Base-by-base conservation (phyloP, 495 filamentous ascomycete genomes). In the Annulohypoxylon bovei region DNA sequence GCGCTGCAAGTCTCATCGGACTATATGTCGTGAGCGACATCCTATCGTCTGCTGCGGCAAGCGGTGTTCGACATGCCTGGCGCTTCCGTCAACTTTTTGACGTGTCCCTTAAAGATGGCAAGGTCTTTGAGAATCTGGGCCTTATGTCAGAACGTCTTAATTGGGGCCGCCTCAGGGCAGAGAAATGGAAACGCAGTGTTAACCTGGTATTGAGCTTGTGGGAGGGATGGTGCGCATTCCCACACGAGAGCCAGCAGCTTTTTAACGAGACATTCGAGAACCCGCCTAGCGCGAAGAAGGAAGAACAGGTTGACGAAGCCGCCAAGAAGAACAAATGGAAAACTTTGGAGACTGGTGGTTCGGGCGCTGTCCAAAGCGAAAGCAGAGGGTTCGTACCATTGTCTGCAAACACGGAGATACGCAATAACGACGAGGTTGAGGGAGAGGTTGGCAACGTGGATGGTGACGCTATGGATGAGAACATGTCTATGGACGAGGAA, bases 181-280 rank as follows among this genome's bases (percentile, higher is more conserved):
- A 97, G 71, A 97, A 97, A 76, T 99, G 93, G 90, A 93, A 93
- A 77, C 85, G 93, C 18, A 93, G 90, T 64, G 88, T 99, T 6
- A 87, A 87, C 1, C 79, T 86, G 8, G 85, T 98, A 14, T 76
- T 99, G 7, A 84, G 86, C 16, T 76, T 94, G 46, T 99, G 95
- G 95, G 93, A 97, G 79, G 90, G 89, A 1, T 95, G 92, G 92
- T 92, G 90, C 71, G 91, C 94, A 7, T 99, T 99, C 72, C 88
- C 91, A 1, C 86, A 90, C 42, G 86, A 88, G 20, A 89, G 87
- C 32, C 91, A 94, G 64, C 90, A 92, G 67, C 81, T 88, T 55
- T 94, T 98, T 69, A 85, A 85, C 39, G 75, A 86, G 49, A 86
- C 87, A 6, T 98, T 98, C 67, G 86, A 90, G 39, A 90, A 91